Evolutionary conservation across 768 basidiomycete genomes (phyloP).

Genomic region (Podaxis sp.): DNA sequence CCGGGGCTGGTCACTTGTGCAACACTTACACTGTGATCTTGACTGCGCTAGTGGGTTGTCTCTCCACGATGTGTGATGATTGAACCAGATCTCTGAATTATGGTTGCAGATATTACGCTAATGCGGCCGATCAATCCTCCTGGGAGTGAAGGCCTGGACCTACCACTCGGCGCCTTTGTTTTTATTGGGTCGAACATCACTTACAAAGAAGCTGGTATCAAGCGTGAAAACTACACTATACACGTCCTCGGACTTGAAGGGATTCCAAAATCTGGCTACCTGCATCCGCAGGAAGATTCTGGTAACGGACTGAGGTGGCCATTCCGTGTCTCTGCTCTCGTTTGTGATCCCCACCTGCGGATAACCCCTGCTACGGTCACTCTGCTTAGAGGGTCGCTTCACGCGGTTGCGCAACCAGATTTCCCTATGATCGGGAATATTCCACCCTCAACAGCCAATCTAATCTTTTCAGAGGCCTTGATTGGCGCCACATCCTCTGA

Average conservation of each 20-base stretch:
- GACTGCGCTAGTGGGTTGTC: too few relatives aligned
- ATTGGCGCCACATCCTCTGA: background rate
- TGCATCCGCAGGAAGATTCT: too few relatives aligned
- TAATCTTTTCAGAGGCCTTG: background rate
- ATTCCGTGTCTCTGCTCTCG: background rate
- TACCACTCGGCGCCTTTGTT: background rate
- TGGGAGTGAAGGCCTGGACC: background rate
- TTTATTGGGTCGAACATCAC: background rate
- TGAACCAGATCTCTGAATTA: background rate
- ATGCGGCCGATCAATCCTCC: background rate
- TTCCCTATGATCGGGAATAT: background rate
- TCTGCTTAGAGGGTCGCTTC: background rate
- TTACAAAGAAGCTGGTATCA: background rate
- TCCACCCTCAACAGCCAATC: background rate
- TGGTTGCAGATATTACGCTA: background rate
- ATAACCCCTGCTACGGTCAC: background rate
- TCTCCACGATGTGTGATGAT: background rate
- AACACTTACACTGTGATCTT: too few relatives aligned
- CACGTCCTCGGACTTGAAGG: too few relatives aligned
- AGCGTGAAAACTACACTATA: too few relatives aligned
- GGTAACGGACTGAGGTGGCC: background rate
- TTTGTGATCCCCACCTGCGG: background rate
- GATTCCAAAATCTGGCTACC: too few relatives aligned
- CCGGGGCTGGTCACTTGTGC: too few relatives aligned
- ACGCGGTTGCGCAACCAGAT: background rate